Percentiles rank a stretch among this genome's conserved stretches.
These are phyloP conservation scores for Cryptococcus sp. DNA, from an alignment of 1,284 basidiomycete species.

Conservation along the genomic window DNA sequence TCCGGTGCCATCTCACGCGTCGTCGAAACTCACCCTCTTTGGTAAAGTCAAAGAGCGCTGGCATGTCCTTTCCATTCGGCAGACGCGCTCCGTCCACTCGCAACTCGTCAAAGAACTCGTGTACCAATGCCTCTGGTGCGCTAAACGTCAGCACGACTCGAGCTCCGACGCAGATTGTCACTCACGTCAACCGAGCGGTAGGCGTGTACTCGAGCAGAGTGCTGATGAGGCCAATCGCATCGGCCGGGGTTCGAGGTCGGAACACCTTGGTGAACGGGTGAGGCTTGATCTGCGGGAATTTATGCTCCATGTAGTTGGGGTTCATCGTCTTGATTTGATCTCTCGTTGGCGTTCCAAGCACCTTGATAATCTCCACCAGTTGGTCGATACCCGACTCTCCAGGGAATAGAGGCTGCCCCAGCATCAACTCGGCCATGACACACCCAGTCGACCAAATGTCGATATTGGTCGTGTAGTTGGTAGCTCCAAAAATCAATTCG, in stretches of 20 bases:
- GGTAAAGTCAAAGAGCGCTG: slow-evolving; percentile 91
- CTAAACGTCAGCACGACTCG: slow-evolving; percentile 12
- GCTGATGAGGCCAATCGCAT: slow-evolving; percentile 93
- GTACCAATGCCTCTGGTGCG: slow-evolving; percentile 87
- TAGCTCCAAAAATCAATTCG: slow-evolving; percentile 98
- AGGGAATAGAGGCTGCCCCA: slow-evolving; percentile 97
- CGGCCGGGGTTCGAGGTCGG: slow-evolving; percentile 90
- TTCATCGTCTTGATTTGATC: slow-evolving; percentile 99
- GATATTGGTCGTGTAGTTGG: slow-evolving; percentile 99
- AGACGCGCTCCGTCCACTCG: slow-evolving; percentile 81
- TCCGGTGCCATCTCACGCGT: not conserved
- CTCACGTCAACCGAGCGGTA: slow-evolving; percentile 67
- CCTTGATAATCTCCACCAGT: slow-evolving; percentile 99
- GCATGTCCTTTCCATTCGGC: slow-evolving; percentile 95
- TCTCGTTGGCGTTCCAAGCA: slow-evolving; percentile 92
- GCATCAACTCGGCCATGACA: slow-evolving; percentile 99
- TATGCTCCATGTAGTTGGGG: slow-evolving; percentile 99
- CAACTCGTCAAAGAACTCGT: slow-evolving; percentile 97
- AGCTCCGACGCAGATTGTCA: slow-evolving; percentile 4
- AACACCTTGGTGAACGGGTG: slow-evolving; percentile 97
- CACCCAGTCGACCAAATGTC: slow-evolving; percentile 99
- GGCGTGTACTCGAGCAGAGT: slow-evolving; percentile 97
- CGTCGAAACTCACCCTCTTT: slow-evolving; percentile 69
- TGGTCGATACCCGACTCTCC: slow-evolving; percentile 99
- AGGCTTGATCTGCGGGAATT: slow-evolving; percentile 99